A percentile compares a stretch with the other conserved stretches of the same genome.
Evolutionary conservation across 1,139 yeast species (phyloP).

Genomic region (Hemisphaericaspora xylofermentans): DNA sequence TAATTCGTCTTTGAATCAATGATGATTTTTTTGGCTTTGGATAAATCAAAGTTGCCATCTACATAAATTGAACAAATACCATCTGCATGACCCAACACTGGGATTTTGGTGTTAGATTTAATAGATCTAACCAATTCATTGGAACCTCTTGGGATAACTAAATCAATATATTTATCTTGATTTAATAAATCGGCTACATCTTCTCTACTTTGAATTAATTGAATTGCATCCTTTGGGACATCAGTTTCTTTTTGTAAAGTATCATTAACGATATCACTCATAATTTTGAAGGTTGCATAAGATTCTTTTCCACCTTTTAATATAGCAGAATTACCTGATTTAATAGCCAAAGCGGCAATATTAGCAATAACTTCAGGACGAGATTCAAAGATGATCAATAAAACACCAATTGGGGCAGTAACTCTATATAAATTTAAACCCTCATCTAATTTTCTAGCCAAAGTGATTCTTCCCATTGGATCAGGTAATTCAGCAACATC

Average conservation of each 20-base stretch:
- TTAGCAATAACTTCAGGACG: constrained; percentile 99
- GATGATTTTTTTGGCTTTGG: constrained; percentile 70
- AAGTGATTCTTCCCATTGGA: constrained; percentile 83
- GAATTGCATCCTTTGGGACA: constrained; percentile 80
- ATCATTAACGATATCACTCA: constrained; percentile 68
- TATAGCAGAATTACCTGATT: constrained; percentile 94
- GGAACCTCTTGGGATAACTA: constrained; percentile 96
- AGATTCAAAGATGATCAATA: constrained; percentile 90
- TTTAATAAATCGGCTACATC: constrained; percentile 81
- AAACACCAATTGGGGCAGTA: constrained; percentile 92
- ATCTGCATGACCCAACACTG: constrained; percentile 98
- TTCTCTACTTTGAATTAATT: constrained; percentile 82
- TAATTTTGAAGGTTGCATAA: constrained; percentile 73
- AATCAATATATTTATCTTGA: constrained; percentile 88
- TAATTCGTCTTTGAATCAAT: constrained; percentile 93
- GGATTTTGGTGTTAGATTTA: constrained; percentile 85
- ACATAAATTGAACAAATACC: constrained; percentile 91
- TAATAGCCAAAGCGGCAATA: constrained; percentile 91
- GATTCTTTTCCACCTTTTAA: constrained; percentile 97
- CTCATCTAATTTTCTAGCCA: constrained; percentile 83
- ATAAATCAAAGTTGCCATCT: constrained; percentile 71
- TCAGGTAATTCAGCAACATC: constrained; percentile 89
- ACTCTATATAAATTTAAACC: constrained; percentile 78
- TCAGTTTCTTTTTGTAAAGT: constrained; percentile 57
- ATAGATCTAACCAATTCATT: constrained; percentile 85